Conservation (phyloP, 2,329 filamentous ascomycete species). For the Pseudocercospora cruenta region DNA sequence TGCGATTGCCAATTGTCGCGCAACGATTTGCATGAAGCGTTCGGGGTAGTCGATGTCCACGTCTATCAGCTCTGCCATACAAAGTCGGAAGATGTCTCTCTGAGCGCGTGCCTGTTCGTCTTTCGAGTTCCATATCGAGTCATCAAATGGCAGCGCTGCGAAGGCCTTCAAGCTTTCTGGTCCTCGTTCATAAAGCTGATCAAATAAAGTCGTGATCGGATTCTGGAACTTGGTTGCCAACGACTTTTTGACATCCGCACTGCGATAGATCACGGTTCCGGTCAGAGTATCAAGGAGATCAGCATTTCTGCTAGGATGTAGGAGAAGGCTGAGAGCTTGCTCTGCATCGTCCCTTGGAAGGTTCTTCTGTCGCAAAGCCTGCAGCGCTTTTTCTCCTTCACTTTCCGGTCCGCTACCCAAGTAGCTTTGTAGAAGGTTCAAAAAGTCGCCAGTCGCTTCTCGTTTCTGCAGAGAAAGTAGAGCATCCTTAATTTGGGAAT, state of each 20-base stretch:
- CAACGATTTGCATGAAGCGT: constrained; percentile 63
- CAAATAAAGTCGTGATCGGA: constrained; percentile 48
- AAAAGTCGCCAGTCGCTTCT: constrained; percentile 28
- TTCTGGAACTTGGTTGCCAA: constrained; percentile 44
- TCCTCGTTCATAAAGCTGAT: constrained; percentile 49
- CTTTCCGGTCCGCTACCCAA: constrained; percentile 38
- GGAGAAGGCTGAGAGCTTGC: constrained; percentile 47
- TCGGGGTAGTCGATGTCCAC: constrained; percentile 75
- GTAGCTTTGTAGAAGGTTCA: constrained; percentile 31
- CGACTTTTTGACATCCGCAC: constrained; percentile 43
- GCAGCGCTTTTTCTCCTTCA: constrained; percentile 46
- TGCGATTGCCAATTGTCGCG: constrained; percentile 60
- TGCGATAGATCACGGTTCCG: constrained; percentile 36
- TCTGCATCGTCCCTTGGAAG: constrained; percentile 45
- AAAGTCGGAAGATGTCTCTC: constrained; percentile 70
- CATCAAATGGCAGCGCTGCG: constrained; percentile 47
- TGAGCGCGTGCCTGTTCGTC: constrained; percentile 51
- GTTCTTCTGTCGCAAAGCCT: constrained; percentile 34
- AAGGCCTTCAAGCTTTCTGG: constrained; percentile 52
- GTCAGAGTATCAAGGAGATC: constrained; percentile 45
- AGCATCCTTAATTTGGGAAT: constrained; percentile 45
- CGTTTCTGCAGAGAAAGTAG: constrained; percentile 45
- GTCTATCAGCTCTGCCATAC: constrained; percentile 87
- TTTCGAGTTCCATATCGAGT: constrained; percentile 46
- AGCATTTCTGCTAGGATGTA: constrained; percentile 41